Evolutionary conservation across 108 stramenopile species (phyloP).

Genomic region (Fragilaria radians): DNA sequence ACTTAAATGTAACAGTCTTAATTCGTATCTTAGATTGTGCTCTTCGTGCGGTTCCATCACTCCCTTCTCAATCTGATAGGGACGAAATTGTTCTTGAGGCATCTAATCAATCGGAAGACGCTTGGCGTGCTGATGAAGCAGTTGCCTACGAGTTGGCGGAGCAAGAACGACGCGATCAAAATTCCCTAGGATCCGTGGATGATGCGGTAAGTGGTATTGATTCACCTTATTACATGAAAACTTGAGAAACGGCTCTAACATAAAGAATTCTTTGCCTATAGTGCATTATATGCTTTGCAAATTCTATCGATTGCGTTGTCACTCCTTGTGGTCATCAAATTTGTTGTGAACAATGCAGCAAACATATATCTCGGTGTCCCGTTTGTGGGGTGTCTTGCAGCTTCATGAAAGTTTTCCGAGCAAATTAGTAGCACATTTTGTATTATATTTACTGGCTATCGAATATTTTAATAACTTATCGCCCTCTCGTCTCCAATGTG

Average conservation of each 20-base stretch:
- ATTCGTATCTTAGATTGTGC: constrained; percentile 30
- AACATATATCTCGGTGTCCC: constrained; percentile 46
- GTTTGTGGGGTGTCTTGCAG: constrained; percentile 45
- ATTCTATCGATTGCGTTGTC: constrained; percentile 62
- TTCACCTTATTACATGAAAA: background rate
- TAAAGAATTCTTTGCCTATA: constrained; percentile 3
- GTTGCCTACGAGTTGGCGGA: background rate
- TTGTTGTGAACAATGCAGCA: constrained; percentile 57
- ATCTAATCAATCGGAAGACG: background rate
- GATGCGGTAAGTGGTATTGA: constrained; percentile 3
- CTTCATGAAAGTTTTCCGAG: constrained; percentile 62
- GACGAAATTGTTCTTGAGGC: background rate
- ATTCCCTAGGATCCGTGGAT: background rate
- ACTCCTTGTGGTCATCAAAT: constrained; percentile 81
- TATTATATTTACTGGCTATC: too few species aligned
- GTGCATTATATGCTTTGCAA: constrained; percentile 68
- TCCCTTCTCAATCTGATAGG: background rate
- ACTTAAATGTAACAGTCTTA: constrained; percentile 37
- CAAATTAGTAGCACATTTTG: too few species aligned
- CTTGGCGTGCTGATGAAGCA: constrained; percentile 1
- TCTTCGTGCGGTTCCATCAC: constrained; percentile 27
- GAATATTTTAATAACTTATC: too few species aligned
- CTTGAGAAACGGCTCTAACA: background rate
- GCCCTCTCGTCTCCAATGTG: too few species aligned
- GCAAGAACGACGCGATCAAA: background rate